phyloP scores from a whole-genome alignment of 169 alveolate genomes.

The Eimeria praecox region DNA sequence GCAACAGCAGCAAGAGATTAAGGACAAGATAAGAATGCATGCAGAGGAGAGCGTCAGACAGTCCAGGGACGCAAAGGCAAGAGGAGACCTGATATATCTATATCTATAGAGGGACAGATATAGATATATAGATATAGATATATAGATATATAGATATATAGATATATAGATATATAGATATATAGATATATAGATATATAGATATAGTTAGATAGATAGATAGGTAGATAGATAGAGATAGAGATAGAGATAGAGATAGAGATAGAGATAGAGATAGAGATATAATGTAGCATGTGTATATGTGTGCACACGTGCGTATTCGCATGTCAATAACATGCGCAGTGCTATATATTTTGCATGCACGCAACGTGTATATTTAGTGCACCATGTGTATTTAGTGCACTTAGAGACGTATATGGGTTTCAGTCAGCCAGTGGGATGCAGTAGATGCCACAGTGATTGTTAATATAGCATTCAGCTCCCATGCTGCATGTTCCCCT shows the following conservation, averaged over 20 bases:
- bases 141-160: not conserved
- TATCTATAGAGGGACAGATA: not conserved
- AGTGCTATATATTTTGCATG: not conserved
- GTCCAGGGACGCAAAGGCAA: constrained; percentile 71
- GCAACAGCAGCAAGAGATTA: constrained; percentile 59
- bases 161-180: not conserved
- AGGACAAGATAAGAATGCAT: constrained; percentile 40
- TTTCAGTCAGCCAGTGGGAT: not conserved
- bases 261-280: not conserved
- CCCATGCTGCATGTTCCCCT: not conserved
- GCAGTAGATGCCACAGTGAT: not conserved
- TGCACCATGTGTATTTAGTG: not conserved
- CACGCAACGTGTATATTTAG: not conserved
- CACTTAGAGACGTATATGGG: not conserved
- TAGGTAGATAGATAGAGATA: not conserved
- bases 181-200: not conserved
- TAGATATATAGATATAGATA: not conserved
- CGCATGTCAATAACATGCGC: not conserved
- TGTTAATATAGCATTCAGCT: not conserved
- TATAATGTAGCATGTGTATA: not conserved
- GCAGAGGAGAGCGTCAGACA: constrained; percentile 74
- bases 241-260: not conserved
- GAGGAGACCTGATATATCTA: not conserved
- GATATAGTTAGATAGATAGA: not conserved
- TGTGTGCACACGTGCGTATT: not conserved